Base-by-base conservation (phyloP, 306 rosid genomes). In the Ormosia emarginata region DNA sequence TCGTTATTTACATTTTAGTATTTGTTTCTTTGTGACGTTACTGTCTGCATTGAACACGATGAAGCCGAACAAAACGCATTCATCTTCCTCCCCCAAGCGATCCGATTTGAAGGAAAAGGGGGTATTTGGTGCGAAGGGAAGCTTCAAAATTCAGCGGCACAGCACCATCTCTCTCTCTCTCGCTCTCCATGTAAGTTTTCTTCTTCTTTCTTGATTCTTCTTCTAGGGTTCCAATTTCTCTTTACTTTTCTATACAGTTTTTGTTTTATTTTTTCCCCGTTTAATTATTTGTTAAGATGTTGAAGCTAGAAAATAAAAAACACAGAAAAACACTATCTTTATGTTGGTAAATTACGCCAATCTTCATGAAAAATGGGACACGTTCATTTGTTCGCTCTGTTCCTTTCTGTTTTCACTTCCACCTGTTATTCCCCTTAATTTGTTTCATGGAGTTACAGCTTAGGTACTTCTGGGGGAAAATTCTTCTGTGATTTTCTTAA, bases 181-280 rank as follows among this genome's bases (percentile, higher is more conserved):
- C n/a, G n/a, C 74, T 40, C 47, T 57, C 61, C 43, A 24, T 0
- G 77, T 67, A 66, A 74, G 74, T 24, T 32, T 67, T 36, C 78
- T 14, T 4, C 5, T 44, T 7, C 50, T 47, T 53, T 72, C 8
- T 3, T 7, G 4, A 8, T 59, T 61, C 11, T n/a, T 43, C 30
- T 75, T 32, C 17, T 79, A 79, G 79, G 81, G 81, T 40, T 84
- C 7, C 33, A 6, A 9, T 67, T 58, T 55, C 15, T 32, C 40
- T 73, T 40, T 32, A 7, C 33, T 39, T 70, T 57, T 46, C 13
- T 12, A 10, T 50, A 7, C 6, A 49, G 24, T 4, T 64, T 40
- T 52, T 50, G 12, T 56, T 8, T 14, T 72, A 2, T 17, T 39
- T n/a, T 12, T 53, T 65, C 14, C 41, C 6, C 15, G 11, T 11